Evolutionary conservation across 73 alveolate genomes (phyloP).

Genomic region (Tetrahymena malaccensis): DNA sequence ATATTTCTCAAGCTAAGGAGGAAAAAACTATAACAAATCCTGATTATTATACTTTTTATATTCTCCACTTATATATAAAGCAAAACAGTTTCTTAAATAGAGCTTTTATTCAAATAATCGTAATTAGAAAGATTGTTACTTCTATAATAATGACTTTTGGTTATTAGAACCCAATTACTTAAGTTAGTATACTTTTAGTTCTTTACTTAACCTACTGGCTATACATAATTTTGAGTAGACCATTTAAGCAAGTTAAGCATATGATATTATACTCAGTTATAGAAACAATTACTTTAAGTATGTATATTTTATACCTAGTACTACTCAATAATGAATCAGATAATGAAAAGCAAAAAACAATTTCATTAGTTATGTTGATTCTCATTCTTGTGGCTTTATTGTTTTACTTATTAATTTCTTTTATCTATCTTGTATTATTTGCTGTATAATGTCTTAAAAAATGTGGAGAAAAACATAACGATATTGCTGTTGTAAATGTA

Average conservation of each 20-base stretch:
- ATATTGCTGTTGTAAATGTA: neutral
- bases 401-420: neutral
- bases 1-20: neutral
- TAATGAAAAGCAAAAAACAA: neutral
- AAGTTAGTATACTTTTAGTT: neutral
- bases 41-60: neutral
- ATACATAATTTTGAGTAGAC: neutral
- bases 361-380: neutral
- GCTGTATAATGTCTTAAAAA: neutral
- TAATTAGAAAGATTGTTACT: neutral
- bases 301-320: neutral
- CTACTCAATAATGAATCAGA: neutral
- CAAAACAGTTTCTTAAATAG: neutral
- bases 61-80: neutral
- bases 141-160: neutral
- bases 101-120: neutral
- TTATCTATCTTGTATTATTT: neutral
- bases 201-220: neutral
- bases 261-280: neutral
- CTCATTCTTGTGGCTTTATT: neutral
- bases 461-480: neutral
- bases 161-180: neutral
- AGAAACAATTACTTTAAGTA: neutral
- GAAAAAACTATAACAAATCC: neutral
- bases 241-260: neutral